phyloP scores from a whole-genome alignment of 1,139 yeast genomes.

The Wickerhamiella pararugosa region DNA sequence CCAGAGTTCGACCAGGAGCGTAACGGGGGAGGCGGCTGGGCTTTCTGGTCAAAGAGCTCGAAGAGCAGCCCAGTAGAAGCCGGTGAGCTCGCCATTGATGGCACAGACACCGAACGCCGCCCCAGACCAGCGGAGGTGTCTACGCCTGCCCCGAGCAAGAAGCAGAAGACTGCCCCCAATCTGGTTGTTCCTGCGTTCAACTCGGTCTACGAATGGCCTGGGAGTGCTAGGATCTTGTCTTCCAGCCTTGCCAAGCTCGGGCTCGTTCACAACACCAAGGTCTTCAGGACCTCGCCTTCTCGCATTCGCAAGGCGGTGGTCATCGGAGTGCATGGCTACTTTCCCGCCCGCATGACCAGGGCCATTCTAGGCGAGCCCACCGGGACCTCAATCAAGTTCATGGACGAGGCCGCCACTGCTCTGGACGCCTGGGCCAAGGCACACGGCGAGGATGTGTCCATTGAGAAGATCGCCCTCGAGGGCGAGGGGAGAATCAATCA shows the following conservation, averaged over 20 bases:
- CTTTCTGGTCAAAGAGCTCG: conserved; percentile 20
- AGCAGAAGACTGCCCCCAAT: conserved; percentile 17
- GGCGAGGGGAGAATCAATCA: conserved; percentile 84
- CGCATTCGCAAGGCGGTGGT: conserved; percentile 41
- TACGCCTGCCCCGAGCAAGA: background rate
- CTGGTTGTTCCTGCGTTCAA: conserved; percentile 21
- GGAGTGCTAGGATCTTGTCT: conserved; percentile 3
- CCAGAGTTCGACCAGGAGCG: background rate
- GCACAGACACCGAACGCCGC: conserved; percentile 24
- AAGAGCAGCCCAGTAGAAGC: conserved; percentile 6
- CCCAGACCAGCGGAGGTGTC: conserved; percentile 17
- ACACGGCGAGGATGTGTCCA: conserved; percentile 39
- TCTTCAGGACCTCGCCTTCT: conserved; percentile 16
- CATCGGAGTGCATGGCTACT: conserved; percentile 90
- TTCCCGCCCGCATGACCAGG: conserved; percentile 73
- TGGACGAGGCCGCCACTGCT: conserved; percentile 72
- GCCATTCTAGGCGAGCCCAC: conserved; percentile 86
- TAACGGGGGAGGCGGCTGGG: conserved; percentile 19
- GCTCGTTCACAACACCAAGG: conserved; percentile 11
- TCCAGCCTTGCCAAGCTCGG: conserved; percentile 4
- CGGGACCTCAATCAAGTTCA: conserved; percentile 78
- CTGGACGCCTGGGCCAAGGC: conserved; percentile 59
- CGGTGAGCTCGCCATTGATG: conserved; percentile 28
- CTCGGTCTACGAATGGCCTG: conserved; percentile 14
- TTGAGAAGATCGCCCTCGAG: conserved; percentile 83